phyloP scores from a whole-genome alignment of 2,329 filamentous ascomycete genomes.

The Emmonsiellopsis sp. region DNA sequence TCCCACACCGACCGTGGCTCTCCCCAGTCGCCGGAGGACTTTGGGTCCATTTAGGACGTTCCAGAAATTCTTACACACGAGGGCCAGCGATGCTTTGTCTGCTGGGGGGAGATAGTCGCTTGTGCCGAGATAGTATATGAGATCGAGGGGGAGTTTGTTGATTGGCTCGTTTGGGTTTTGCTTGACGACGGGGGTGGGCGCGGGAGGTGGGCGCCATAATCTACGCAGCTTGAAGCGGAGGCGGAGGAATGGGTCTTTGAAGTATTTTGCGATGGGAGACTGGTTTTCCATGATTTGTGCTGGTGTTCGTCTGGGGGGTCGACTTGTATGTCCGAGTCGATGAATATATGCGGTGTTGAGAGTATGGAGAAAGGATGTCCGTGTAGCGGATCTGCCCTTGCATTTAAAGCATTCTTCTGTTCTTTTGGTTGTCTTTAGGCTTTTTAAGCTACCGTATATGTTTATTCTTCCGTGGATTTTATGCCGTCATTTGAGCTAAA shows the following conservation, averaged over 20 bases:
- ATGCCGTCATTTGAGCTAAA: no score
- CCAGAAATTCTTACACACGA: slow-evolving; percentile 1
- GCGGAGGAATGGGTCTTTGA: background rate
- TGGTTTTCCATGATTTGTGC: background rate
- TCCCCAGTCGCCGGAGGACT: background rate
- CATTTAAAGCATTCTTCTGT: no score
- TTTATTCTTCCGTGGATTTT: no score
- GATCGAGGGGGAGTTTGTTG: background rate
- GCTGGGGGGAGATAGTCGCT: background rate
- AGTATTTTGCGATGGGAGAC: background rate
- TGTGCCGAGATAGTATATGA: slow-evolving; percentile 1
- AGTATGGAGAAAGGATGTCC: background rate
- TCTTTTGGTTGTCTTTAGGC: no score
- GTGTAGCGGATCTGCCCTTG: no score
- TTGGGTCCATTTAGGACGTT: background rate
- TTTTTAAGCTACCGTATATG: no score
- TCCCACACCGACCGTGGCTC: background rate
- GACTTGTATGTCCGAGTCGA: background rate
- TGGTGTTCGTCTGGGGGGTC: background rate
- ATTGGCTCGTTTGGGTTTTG: background rate
- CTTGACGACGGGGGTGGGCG: background rate
- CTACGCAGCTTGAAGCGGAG: background rate
- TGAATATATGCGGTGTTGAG: background rate
- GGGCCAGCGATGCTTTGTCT: slow-evolving; percentile 2
- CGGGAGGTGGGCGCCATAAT: background rate